Evolutionary conservation across 805 yeast species (phyloP), one percentile per base, ranked within the genome.

Genomic region (Myxozyma vanderwaltii): DNA sequence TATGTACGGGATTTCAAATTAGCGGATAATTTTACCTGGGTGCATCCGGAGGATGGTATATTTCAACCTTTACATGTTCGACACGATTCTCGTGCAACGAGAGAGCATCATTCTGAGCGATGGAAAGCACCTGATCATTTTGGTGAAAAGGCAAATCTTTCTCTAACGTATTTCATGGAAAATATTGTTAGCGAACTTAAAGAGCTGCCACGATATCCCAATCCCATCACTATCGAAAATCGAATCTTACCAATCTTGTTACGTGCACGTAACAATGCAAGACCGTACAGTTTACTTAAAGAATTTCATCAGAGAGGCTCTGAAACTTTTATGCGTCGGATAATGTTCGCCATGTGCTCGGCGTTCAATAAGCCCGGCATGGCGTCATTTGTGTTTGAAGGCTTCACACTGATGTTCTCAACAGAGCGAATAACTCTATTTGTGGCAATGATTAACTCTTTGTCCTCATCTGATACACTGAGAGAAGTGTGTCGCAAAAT

Each of bases 201-300:
- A 10, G 23, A 33, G 7, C 15, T 52, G 23, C 54, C 55, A 7
- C 56, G 43, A 23, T 27, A 26, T 39, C 38, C 41, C 15, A 13
- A 24, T 6, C 46, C 54, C 13, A 27, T 27, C 24, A 29, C 21
- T 15, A 33, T 39, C 31, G 39, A 21, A 24, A 21, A 24, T 13
- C 51, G 63, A 24, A 21, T 55, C 6, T 29, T 55, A 8, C 59
- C 63, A 36, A 59, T 60, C 17, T 23, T 58, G 17, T 23, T n/a
- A 15, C 54, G 59, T 24, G 64, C 64, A 12, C 39, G 48, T 19
- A 40, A 52, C n/a, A 60, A 60, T 41, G 35, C 23, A 10, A 5
- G 53, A 4, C 36, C 63, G 8, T 57, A 60, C 29, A 47, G 53
- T 31, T 41, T 60, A 15, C 33, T 60, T 12, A 35, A 31, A 13